Percentiles rank a stretch among this genome's conserved stretches.
These are phyloP conservation scores for Pythium dissimile DNA, from an alignment of 352 stramenopile genomes.

Conservation along the genomic window DNA sequence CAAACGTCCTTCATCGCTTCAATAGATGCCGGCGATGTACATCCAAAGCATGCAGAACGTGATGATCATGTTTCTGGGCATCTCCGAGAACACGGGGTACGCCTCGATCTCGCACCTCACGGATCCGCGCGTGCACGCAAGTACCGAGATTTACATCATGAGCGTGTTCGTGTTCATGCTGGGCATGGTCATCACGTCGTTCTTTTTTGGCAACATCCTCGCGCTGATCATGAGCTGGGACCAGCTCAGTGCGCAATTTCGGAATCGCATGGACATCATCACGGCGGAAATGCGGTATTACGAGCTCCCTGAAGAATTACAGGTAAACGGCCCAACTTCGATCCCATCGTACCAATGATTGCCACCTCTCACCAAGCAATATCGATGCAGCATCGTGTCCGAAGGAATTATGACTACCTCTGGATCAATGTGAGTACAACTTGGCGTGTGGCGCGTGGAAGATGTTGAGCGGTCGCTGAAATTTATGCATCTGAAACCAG, in stretches of 20 bases:
- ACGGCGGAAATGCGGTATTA: slow-evolving; percentile 80
- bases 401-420: slow-evolving; percentile 81
- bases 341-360: too few species aligned
- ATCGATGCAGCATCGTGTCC: slow-evolving; percentile 48
- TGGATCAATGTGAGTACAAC: slow-evolving; percentile 69
- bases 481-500: slow-evolving; percentile 14
- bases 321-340: slow-evolving; percentile 16
- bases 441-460: neutral
- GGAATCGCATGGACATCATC: slow-evolving; percentile 86
- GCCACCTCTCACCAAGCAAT: neutral
- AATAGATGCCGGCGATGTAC: slow-evolving; percentile 59
- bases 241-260: slow-evolving; percentile 72
- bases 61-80: slow-evolving; percentile 79
- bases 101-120: slow-evolving; percentile 47
- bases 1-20: neutral
- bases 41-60: slow-evolving; percentile 71
- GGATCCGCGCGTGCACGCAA: slow-evolving; percentile 38
- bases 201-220: slow-evolving; percentile 81
- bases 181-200: slow-evolving; percentile 59
- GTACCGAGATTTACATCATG: slow-evolving; percentile 52
- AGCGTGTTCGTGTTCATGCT: slow-evolving; percentile 72
- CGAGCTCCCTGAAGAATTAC: slow-evolving; percentile 65
- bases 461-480: neutral
- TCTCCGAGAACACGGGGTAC: slow-evolving; percentile 61
- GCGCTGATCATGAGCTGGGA: slow-evolving; percentile 79